Evolutionary conservation across 2,329 filamentous ascomycete species (phyloP), one percentile per base, ranked within the genome.

Genomic region (Colletotrichum graminicola): DNA sequence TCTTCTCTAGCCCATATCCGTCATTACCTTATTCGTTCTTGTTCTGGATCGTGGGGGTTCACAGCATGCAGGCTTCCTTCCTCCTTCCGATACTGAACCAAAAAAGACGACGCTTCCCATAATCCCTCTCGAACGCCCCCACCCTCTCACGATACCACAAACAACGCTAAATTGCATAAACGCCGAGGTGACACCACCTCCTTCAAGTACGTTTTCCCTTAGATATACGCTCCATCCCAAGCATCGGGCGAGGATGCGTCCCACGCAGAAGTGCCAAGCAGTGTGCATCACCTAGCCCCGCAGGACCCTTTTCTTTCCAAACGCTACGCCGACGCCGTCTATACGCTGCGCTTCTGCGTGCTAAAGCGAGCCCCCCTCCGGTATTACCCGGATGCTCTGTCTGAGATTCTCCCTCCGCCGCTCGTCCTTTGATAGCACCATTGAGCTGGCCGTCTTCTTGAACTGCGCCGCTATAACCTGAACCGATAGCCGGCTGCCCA

Each of bases 351-450:
- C 23, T 47, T 43, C 51, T 18, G 26, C 6, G 49, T 51, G 43
- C 49, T 68, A 63, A 14, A 64, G 14, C 34, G 69, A 45, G 71
- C 71, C 72, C 73, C 75, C 66, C 63, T 73, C 66, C 68, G 67
- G 76, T 41, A 83, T 73, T 66, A 81, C 76, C 62, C 77, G 78
- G 62, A 84, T 83, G 29, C 78, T 79, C 51, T 77, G 79, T 74
- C 80, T 79, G 57, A 84, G 72, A 32, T 79, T 77, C 43, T 79
- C 78, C 29, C 80, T 76, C 70, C 80, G 76, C 73, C 77, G 78
- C 62, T 84, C 81, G 21, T 77, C 76, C 51, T 75, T 77, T 39
- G 65, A 60, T 56, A 70, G 52, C 8, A 65, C 72, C 55, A 73
- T 64, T 26, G 47, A 55, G 34, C 59, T 68, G 14, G 66, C 66